Conservation (phyloP, 805 yeast genomes). For the Lachancea lanzarotensis region DNA sequence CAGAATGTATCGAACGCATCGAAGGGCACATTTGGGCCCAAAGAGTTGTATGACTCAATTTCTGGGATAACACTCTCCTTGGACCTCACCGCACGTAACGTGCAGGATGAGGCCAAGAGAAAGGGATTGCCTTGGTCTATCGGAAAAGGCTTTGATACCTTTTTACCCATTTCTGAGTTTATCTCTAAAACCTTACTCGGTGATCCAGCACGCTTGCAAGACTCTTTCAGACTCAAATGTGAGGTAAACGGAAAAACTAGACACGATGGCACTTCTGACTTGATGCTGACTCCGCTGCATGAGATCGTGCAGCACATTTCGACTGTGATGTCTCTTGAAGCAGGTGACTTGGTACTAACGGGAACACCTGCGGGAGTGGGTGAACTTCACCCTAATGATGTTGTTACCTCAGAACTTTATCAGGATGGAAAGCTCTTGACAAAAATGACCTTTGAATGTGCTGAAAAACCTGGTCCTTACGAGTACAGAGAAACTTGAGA, state of each 20-base stretch:
- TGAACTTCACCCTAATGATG: slow-evolving; percentile 69
- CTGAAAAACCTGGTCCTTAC: slow-evolving; percentile 54
- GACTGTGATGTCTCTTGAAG: slow-evolving; percentile 80
- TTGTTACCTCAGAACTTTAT: slow-evolving; percentile 54
- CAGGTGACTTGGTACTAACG: slow-evolving; percentile 86
- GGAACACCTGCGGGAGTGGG: slow-evolving; percentile 99
- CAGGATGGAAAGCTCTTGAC: slow-evolving; percentile 52
- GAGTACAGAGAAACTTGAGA: slow-evolving; percentile 39
- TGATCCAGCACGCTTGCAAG: slow-evolving; percentile 50
- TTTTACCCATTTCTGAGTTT: slow-evolving; percentile 74
- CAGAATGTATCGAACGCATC: slow-evolving; percentile 52
- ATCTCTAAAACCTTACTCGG: slow-evolving; percentile 61
- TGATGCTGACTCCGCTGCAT: slow-evolving; percentile 88
- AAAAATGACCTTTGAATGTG: slow-evolving; percentile 36
- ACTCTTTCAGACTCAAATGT: slow-evolving; percentile 25
- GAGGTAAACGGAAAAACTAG: slow-evolving; percentile 59
- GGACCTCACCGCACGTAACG: slow-evolving; percentile 93
- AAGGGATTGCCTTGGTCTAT: slow-evolving; percentile 96
- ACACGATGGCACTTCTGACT: slow-evolving; percentile 68
- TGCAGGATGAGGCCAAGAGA: slow-evolving; percentile 88
- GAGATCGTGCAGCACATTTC: slow-evolving; percentile 75
- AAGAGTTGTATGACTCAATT: slow-evolving; percentile 71
- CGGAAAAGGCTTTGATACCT: slow-evolving; percentile 95
- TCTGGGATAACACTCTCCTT: slow-evolving; percentile 85
- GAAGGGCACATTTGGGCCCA: slow-evolving; percentile 45